Percentiles rank a stretch among this genome's conserved stretches.
Evolutionary conservation across 169 alveolate species (phyloP).

Genomic region (Miamiensis avidus): DNA sequence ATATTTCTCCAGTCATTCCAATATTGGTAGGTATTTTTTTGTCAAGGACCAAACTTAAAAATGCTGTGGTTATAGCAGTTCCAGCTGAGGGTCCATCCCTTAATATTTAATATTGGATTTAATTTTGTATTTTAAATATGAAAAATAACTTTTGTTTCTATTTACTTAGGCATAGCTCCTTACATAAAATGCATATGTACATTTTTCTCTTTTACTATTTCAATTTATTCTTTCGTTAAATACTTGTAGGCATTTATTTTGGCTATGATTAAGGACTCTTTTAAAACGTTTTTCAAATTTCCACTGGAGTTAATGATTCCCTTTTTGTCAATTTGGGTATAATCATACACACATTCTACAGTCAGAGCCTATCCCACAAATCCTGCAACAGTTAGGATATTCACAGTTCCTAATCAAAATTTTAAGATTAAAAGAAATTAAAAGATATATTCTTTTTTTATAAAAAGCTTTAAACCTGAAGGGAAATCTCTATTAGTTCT

Average conservation of each 20-base stretch:
- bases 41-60: conserved; percentile 41
- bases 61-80: conserved; percentile 63
- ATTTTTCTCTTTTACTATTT: conserved; percentile 35
- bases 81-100: conserved; percentile 80
- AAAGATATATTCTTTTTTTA: too few relatives aligned
- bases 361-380: conserved; percentile 39
- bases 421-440: too few relatives aligned
- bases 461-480: too few relatives aligned
- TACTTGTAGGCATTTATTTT: conserved; percentile 62
- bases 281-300: conserved; percentile 60
- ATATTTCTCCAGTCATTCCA: conserved; percentile 74
- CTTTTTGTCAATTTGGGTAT: conserved; percentile 30
- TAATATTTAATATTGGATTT: too few relatives aligned
- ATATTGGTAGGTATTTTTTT: conserved; percentile 47
- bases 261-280: conserved; percentile 69
- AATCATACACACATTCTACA: conserved; percentile 42
- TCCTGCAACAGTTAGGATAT: conserved; percentile 41
- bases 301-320: conserved; percentile 56
- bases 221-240: conserved; percentile 39
- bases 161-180: conserved; percentile 73
- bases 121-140: too few relatives aligned
- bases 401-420: conserved; percentile 6
- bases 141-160: too few relatives aligned
- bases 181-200: conserved; percentile 64
- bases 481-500: conserved; percentile 25